Evolutionary conservation across 768 basidiomycete species (phyloP), one percentile per base, ranked within the genome.

Genomic region (Russula sp.): DNA sequence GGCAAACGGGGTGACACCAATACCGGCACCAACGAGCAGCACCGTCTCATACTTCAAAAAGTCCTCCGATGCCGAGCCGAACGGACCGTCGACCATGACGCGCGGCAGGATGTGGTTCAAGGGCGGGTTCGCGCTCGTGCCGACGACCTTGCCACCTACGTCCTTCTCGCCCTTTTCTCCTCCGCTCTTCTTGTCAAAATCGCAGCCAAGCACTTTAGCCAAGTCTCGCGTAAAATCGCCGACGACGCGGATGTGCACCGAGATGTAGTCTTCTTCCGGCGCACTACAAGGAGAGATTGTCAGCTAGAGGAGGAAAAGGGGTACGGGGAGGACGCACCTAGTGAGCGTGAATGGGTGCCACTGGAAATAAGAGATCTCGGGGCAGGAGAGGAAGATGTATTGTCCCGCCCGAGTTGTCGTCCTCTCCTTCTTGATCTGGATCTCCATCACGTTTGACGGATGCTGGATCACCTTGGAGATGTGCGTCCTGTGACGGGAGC

Each of bases 291-390:
- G 13, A 62, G 58, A 13, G n/a, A 44, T 35, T 2, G n/a, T 40
- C 35, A 55, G 44, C 16, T 53, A 31, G 55, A 44, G 37, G n/a
- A 56, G 34, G 55, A 20, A 13, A 27, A 51, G n/a, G 3, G 8
- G 5, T n/a, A 20, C 37, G 37, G 48, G 3, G 27, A 22, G 16
- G 20, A 73, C 75, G 20, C 57, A 85, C 86, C 86, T 88, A 39
- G 93, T 96, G 64, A 97, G 83, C 16, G 94, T 96, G 81, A 97
- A 97, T 9, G 94, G 94, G 71, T 98, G 95, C 90, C 94, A 98
- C 73, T 97, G 93, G 80, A 89, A 95, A 77, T 93, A 96, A 20
- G 89, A 92, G 51, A 98, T 79, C 74, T 93, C 90, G 9, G 94
- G 95, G 76, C 91, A 94, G 67, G 79, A 87, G 54, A 97, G 74